Evolutionary conservation across 805 yeast genomes (phyloP).

Genomic region (Pichia paraexigua): DNA sequence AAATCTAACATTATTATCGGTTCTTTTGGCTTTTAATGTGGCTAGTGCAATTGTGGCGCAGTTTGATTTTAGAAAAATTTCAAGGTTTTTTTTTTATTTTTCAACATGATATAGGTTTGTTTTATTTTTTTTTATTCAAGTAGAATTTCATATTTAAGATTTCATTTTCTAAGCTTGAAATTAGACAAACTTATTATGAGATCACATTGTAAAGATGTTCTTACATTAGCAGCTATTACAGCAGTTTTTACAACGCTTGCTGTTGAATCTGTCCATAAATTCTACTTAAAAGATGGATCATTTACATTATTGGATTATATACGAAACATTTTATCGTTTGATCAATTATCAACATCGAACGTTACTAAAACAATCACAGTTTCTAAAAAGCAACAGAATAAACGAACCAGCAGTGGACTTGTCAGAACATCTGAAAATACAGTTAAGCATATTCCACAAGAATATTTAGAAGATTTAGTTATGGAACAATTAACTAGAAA

Average conservation of each 20-base stretch:
- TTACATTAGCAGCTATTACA: conserved; percentile 2
- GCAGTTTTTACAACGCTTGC: conserved; percentile 3
- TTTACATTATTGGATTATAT: conserved; percentile 6
- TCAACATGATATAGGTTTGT: not conserved
- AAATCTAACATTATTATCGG: conserved; percentile 6
- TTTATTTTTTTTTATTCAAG: not conserved
- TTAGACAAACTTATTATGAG: not conserved
- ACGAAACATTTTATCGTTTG: not conserved
- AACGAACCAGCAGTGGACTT: not conserved
- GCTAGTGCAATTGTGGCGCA: not conserved
- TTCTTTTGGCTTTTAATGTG: conserved; percentile 6
- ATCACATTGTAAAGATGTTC: not conserved
- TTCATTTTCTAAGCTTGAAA: not conserved
- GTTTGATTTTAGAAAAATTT: not conserved
- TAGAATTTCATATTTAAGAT: not conserved
- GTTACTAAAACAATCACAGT: not conserved
- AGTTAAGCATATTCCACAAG: conserved; percentile 5
- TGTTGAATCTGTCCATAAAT: conserved; percentile 6
- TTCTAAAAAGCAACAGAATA: not conserved
- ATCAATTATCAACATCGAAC: not conserved
- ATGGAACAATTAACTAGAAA: conserved; percentile 91
- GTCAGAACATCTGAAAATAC: conserved; percentile 10
- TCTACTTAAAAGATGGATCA: conserved; percentile 2
- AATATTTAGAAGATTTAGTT: conserved; percentile 58
- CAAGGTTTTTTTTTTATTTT: not conserved